Base-by-base conservation (phyloP, 495 filamentous ascomycete species). In the Astrocystis sublimbata region DNA sequence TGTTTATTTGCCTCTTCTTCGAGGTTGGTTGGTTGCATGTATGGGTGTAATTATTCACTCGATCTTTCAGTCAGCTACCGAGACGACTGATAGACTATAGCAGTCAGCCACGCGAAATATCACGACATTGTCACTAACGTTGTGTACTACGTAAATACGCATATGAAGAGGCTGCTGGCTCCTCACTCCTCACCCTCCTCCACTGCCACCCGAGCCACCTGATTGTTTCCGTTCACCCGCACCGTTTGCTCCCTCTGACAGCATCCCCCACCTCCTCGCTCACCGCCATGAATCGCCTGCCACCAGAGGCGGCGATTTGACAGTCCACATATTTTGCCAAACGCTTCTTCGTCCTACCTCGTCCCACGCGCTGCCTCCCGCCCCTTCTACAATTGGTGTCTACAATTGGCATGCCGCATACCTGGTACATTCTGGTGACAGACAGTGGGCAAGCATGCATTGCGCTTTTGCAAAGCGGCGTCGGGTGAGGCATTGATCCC, bases 251-350 rank as follows among this genome's bases (percentile, higher is more conserved):
- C 58, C 35, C 43, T 54, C 57, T 53, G 38, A 57, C 60, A 65
- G 61, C 24, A 62, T 66, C 68, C 59, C n/a, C 68, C 68, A 71
- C 68, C 63, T 56, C 60, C 58, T 49, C 67, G 63, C 68, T 68
- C 68, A 71, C 68, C 68, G 68, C 68, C 66, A 62, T 66, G 51
- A 60, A 53, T 46, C 45, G 28, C 57, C 57, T 53, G 47, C 60
- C 33, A 56, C 65, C 52, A 52, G 56, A 63, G 58, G 56, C 64
- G 58, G 49, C n/a, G n/a, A 56, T 51, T 31, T 51, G 60, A 62
- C 41, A 46, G 41, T 62, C 56, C 60, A 56, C 42, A 47, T 40
- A 19, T 38, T 24, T 46, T 15, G n/a, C 30, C 40, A 26, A 28
- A 15, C 36, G 21, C 60, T 26, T 33, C 50, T 7, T 54, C 17